phyloP scores from a whole-genome alignment of 1,284 basidiomycete genomes.

The Ceratobasidium sp. region DNA sequence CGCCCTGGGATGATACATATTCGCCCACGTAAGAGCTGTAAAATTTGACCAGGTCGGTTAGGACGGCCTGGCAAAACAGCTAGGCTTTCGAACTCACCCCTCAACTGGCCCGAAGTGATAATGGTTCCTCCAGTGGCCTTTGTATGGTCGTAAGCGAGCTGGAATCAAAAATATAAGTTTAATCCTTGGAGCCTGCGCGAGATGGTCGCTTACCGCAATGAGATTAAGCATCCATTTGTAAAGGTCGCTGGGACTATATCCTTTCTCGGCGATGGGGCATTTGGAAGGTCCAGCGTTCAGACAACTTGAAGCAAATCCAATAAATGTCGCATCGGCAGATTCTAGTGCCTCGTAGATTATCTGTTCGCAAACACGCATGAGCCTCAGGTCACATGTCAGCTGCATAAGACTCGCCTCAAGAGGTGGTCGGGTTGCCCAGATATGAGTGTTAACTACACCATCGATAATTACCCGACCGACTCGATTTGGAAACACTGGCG shows the following conservation, averaged over 20 bases:
- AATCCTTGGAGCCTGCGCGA: not conserved
- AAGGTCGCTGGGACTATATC: conserved; percentile 1
- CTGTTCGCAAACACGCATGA: not conserved
- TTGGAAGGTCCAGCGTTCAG: conserved; percentile 12
- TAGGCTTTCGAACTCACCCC: too few relatives aligned
- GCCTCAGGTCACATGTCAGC: not conserved
- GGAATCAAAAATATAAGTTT: too few relatives aligned
- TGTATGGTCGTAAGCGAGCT: conserved; percentile 18
- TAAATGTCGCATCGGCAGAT: conserved; percentile 5
- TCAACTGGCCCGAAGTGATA: not conserved
- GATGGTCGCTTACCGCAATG: conserved; percentile 5
- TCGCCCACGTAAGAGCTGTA: not conserved
- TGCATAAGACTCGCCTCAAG: not conserved
- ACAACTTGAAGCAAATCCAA: conserved; percentile 9
- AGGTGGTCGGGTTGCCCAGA: not conserved
- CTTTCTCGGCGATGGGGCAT: conserved; percentile 14
- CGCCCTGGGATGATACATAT: not conserved
- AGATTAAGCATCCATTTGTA: not conserved
- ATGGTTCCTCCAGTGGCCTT: not conserved
- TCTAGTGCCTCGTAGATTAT: not conserved
- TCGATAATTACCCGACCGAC: conserved; percentile 36
- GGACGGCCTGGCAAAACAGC: too few relatives aligned
- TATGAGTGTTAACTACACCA: conserved; percentile 24
- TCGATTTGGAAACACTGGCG: conserved; percentile 31
- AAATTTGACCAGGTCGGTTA: too few relatives aligned